phyloP scores from a whole-genome alignment of 495 filamentous ascomycete genomes.

The Neurospora tetraspora region DNA sequence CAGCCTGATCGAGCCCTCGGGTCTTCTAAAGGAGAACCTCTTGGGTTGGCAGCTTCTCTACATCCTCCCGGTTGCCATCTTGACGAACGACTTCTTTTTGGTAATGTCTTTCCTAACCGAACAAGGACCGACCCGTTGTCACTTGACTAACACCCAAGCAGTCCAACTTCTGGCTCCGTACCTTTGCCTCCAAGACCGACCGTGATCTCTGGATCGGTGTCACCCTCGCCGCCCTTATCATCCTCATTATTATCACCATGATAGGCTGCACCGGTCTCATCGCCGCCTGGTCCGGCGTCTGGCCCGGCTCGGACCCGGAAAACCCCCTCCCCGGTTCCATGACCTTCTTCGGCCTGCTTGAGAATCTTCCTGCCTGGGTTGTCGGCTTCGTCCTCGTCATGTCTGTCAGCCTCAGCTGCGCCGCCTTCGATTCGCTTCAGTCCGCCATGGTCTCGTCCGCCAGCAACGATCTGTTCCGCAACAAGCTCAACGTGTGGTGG shows the following conservation, averaged over 20 bases:
- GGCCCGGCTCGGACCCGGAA: constrained; percentile 41
- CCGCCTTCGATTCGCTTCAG: constrained; percentile 66
- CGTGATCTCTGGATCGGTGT: constrained; percentile 63
- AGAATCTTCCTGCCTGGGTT: constrained; percentile 60
- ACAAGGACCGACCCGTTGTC: background rate
- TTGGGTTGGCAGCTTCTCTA: constrained; percentile 72
- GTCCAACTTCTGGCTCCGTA: constrained; percentile 69
- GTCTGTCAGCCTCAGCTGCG: constrained; percentile 60
- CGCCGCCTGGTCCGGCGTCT: constrained; percentile 62
- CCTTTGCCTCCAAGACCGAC: constrained; percentile 70
- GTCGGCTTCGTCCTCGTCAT: constrained; percentile 67
- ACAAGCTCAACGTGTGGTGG: constrained; percentile 58
- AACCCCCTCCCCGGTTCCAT: constrained; percentile 47
- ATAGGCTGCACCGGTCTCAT: constrained; percentile 60
- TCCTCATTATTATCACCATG: constrained; percentile 53
- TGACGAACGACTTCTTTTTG: constrained; percentile 73
- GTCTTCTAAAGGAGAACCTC: constrained; percentile 46
- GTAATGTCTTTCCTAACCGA: constrained; percentile 1
- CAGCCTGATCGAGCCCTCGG: constrained; percentile 51
- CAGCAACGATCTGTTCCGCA: constrained; percentile 71
- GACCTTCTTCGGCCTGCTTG: constrained; percentile 62
- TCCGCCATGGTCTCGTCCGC: constrained; percentile 67
- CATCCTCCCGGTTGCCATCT: constrained; percentile 62
- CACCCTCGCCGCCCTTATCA: constrained; percentile 48
- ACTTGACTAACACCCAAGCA: background rate